Base-by-base conservation (phyloP, 1,139 yeast genomes). In the Meyerozyma smithsonii region DNA sequence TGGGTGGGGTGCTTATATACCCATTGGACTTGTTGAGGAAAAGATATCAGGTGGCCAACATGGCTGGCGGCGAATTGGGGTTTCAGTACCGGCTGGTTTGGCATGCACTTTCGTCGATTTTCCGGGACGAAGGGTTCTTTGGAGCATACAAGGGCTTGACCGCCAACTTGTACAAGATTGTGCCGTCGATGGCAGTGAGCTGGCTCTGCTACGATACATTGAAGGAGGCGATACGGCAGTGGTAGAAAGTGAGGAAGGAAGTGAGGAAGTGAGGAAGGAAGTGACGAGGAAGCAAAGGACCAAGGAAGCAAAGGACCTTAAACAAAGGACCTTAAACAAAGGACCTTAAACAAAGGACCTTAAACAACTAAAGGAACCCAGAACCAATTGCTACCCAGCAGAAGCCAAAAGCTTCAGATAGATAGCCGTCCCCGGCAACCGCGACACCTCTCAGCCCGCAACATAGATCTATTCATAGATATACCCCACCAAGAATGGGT, bases 161-260 rank as follows among this genome's bases (percentile, higher is more conserved):
- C 3, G 96, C 97, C 2, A 90, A 90, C 56, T 69, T 90, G 56
- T 82, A 88, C 64, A 90, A 90, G 59, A 94, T 90, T 3, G 86
- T 88, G 30, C 97, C 97, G 0, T 82, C 94, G 7, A 90, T 90
- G 92, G 97, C 97, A 2, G 89, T 90, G 16, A 85, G 90, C 46
- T 92, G 96, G 96, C 68, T 86, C 43, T 79, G 86, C 45, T 90
- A 85, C 61, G 97, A 90, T 57, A 60, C 78, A 32, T 68, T 84
- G 18, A 74, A 74, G 52, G 81, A 60, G 12, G 46, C 52, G 24
- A 61, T 71, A 15, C 57, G 56, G 7, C 39, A 42, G 17, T 68
- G 74, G 74, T 69, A 46, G 45, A 12, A 12, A 5, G 14, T 5
- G 14, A n/a, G 11, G 10, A 25, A 25, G 28, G 11, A n/a, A 25